These are phyloP conservation scores for Sclerotinia glacialis DNA, from an alignment of 2,329 filamentous ascomycete species.

Conservation along the genomic window DNA sequence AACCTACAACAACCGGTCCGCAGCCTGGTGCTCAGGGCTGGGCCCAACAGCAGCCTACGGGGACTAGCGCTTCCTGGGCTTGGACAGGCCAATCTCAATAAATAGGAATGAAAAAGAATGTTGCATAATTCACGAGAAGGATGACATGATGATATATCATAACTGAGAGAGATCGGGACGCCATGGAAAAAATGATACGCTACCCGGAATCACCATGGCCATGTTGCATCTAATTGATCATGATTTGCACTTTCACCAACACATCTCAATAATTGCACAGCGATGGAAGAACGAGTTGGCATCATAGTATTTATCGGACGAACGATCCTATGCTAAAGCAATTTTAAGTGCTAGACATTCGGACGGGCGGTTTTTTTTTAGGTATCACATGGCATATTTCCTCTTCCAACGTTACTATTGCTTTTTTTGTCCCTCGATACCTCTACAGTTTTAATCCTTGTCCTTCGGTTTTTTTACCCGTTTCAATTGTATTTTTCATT, in stretches of 20 bases:
- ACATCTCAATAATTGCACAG: not conserved
- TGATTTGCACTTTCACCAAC: not conserved
- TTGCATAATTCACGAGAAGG: constrained; percentile 29
- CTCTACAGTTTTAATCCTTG: not conserved
- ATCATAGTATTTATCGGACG: not conserved
- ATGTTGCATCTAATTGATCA: not conserved
- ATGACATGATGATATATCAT: constrained; percentile 27
- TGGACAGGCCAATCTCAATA: constrained; percentile 37
- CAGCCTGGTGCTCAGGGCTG: constrained; percentile 38
- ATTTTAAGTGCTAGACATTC: not conserved
- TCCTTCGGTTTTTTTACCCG: not conserved
- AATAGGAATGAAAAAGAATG: not conserved
- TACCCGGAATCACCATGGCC: not conserved
- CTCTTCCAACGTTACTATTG: not conserved
- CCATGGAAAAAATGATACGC: too few relatives aligned
- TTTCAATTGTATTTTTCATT: constrained; percentile 1
- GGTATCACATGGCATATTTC: constrained; percentile 8
- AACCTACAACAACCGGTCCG: constrained; percentile 49
- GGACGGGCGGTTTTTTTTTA: not conserved
- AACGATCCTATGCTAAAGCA: not conserved
- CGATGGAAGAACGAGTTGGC: not conserved
- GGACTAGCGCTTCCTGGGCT: constrained; percentile 35
- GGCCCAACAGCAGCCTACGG: constrained; percentile 37
- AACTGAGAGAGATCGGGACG: not conserved
- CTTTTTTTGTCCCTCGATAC: not conserved